Base-by-base conservation (phyloP, 345 rosid genomes). In the Passiflora organensis region DNA sequence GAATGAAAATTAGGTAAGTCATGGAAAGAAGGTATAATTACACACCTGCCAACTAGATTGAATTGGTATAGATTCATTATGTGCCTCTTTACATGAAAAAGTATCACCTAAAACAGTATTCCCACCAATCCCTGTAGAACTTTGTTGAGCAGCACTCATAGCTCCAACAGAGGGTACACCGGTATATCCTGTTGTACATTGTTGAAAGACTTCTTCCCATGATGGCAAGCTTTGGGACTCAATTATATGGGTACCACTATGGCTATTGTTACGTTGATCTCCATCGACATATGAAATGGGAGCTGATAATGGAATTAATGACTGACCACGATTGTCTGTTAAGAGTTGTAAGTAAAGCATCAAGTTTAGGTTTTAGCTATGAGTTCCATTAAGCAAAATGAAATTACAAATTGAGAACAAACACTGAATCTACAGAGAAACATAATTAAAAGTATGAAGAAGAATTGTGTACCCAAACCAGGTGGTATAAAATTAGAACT, bases 41-140 rank as follows among this genome's bases (percentile, higher is more conserved):
- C 18, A 10, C 42, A 87, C 97, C 97, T 90, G 94, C 87, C 82
- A 81, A 71, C 74, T 71, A 58, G 75, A 58, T 61, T 82, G 89
- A 42, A 65, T 39, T 16, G 75, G 70, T 46, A 70, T 51, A 75
- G 82, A 69, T 67, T 67, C 62, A 60, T 65, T 75, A 51, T 61
- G 51, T 25, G 63, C 73, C 49, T 72, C 83, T 56, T 65, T 71
- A 18, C 59, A 43, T 56, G 60, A 58, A 44, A 78, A 63, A 48
- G 53, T 63, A 57, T 77, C 79, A 48, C 76, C 64, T 51, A 69
- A 56, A 58, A 58, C 42, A 18, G 45, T 46, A 53, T 51, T 64
- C 42, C 74, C 84, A 45, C 61, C 71, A 62, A 69, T 44, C 51
- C 63, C 66, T 24, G 55, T 38, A 59, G 62, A 42, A 47, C 54